Evolutionary conservation across 768 basidiomycete species (phyloP).

Genomic region (Dentipellis fragilis): DNA sequence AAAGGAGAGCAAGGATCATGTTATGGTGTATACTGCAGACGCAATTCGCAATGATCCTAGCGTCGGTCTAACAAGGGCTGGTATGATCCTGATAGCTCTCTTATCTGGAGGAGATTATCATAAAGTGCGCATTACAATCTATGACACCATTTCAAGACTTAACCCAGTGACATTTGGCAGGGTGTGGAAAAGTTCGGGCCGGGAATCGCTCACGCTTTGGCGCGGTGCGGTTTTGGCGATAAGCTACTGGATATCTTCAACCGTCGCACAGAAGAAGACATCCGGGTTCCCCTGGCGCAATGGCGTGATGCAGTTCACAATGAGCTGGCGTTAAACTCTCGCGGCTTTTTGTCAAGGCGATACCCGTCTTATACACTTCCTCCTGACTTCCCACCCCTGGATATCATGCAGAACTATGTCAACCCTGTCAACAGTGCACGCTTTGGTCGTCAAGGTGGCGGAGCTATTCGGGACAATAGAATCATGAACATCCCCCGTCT

Average conservation of each 20-base stretch:
- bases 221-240: slow-evolving; percentile 72
- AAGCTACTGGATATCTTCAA: slow-evolving; percentile 48
- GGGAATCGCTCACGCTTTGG: slow-evolving; percentile 63
- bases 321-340: slow-evolving; percentile 60
- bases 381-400: slow-evolving; percentile 57
- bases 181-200: slow-evolving; percentile 59
- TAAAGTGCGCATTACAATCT: background rate
- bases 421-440: slow-evolving; percentile 59
- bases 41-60: slow-evolving; percentile 33
- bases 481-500: background rate
- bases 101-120: background rate
- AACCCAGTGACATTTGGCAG: slow-evolving; percentile 16
- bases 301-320: slow-evolving; percentile 56
- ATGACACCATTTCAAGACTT: too few relatives aligned
- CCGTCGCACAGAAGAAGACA: slow-evolving; percentile 25
- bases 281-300: slow-evolving; percentile 40
- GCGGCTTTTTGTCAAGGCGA: slow-evolving; percentile 52
- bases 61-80: slow-evolving; percentile 44
- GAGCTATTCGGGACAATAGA: slow-evolving; percentile 29
- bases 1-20: slow-evolving; percentile 62
- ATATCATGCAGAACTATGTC: slow-evolving; percentile 66
- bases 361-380: slow-evolving; percentile 55
- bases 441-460: slow-evolving; percentile 45
- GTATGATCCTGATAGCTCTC: slow-evolving; percentile 55
- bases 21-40: slow-evolving; percentile 26